phyloP scores from a whole-genome alignment of 2,329 filamentous ascomycete species.

The Fusarium sambucinum region DNA sequence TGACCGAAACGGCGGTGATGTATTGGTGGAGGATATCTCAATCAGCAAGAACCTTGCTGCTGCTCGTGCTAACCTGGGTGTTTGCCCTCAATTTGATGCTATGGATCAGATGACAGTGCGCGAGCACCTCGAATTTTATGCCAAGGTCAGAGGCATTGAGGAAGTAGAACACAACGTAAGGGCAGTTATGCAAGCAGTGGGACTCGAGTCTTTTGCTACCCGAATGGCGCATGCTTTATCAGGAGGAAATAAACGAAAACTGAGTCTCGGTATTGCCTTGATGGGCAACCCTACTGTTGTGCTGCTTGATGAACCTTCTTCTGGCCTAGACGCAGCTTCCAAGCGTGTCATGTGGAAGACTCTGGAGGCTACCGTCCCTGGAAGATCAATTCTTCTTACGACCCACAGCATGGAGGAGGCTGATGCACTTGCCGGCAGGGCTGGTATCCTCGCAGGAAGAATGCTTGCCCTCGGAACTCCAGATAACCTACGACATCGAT shows the following conservation, averaged over 20 bases:
- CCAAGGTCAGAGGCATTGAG: slow-evolving; percentile 81
- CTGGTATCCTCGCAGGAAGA: slow-evolving; percentile 84
- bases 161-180: slow-evolving; percentile 82
- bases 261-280: slow-evolving; percentile 87
- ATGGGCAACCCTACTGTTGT: slow-evolving; percentile 93
- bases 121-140: slow-evolving; percentile 91
- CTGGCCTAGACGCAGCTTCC: slow-evolving; percentile 88
- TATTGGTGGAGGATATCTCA: slow-evolving; percentile 82
- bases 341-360: slow-evolving; percentile 96
- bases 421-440: slow-evolving; percentile 84
- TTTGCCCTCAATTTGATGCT: slow-evolving; percentile 89
- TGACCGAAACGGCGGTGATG: slow-evolving; percentile 76
- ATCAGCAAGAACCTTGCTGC: slow-evolving; percentile 78
- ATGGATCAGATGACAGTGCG: slow-evolving; percentile 91
- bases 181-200: slow-evolving; percentile 83
- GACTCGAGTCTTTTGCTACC: slow-evolving; percentile 75
- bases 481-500: slow-evolving; percentile 76
- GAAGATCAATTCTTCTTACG: slow-evolving; percentile 86
- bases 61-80: slow-evolving; percentile 84
- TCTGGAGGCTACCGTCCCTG: slow-evolving; percentile 76
- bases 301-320: slow-evolving; percentile 88
- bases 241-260: slow-evolving; percentile 93
- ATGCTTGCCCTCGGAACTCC: slow-evolving; percentile 89
- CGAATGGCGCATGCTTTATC: slow-evolving; percentile 84
- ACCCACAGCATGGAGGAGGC: slow-evolving; percentile 98